Evolutionary conservation across 805 yeast species (phyloP), one percentile per base, ranked within the genome.

Genomic region (Metschnikowia lunata): DNA sequence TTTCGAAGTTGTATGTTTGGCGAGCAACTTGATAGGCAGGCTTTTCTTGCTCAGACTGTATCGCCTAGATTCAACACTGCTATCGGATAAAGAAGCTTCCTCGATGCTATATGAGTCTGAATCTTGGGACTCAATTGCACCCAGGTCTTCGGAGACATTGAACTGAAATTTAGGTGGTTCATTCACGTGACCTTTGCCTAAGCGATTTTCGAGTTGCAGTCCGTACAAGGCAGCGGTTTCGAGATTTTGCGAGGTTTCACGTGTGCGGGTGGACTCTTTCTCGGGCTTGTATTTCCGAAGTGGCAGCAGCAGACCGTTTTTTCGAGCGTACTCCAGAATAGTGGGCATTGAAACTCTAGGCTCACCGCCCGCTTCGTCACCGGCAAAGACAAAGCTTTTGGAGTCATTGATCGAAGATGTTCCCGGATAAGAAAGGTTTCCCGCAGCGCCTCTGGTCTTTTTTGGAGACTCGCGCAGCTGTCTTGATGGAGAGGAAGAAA

Each of bases 151-250:
- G 12, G 47, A 43, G 6, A 41, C 28, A 26, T 41, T 30, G 26
- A 42, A 43, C 30, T 44, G 42, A 34, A 51, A 52, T 14, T 43
- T 43, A 11, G 43, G 35, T 7, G 38, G 32, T 8, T 48, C 48
- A 8, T 32, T 35, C 12, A 40, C 26, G 26, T 13, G 27, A 0
- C 43, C 46, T 8, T 34, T 30, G 31, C 36, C 42, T 12, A 61
- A 40, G 15, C 50, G 52, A 8, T 58, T 45, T 36, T 63, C 63
- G 26, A 63, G 53, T 40, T 55, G 55, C 26, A 54, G 36, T 5
- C 60, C 61, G 27, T 60, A 50, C 1, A 63, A 61, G 1, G 67
- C 67, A 7, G 58, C 58, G 5, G 58, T 36, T 45, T 61, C 66
- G 13, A 64, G 50, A 4, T 59, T 52, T 10, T 59, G 67, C 1